phyloP scores from a whole-genome alignment of 169 alveolate species.

The Plasmodium blacklocki region DNA sequence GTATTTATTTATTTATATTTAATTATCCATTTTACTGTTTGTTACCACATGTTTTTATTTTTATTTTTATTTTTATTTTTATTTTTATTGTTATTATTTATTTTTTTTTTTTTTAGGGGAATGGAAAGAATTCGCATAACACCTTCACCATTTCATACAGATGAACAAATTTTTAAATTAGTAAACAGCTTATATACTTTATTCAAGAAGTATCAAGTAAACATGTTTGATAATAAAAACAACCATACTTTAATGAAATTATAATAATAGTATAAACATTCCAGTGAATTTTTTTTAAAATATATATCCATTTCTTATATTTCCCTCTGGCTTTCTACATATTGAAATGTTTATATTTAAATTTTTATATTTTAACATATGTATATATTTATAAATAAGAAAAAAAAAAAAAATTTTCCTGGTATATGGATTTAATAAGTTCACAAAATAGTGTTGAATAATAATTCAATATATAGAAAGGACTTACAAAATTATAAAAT shows the following conservation, averaged over 20 bases:
- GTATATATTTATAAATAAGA: too few species aligned
- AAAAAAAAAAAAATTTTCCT: too few species aligned
- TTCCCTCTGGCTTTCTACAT: background rate
- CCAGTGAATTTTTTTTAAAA: background rate
- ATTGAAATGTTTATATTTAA: too few species aligned
- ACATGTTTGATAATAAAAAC: constrained; percentile 27
- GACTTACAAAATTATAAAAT: too few species aligned
- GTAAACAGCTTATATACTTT: constrained; percentile 63
- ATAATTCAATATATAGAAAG: too few species aligned
- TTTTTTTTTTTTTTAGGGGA: constrained; percentile 76
- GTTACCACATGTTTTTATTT: too few species aligned
- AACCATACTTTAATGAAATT: constrained; percentile 26
- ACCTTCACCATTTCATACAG: constrained; percentile 91
- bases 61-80: background rate
- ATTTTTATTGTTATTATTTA: too few species aligned
- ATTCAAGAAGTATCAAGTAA: constrained; percentile 57
- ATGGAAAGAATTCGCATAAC: constrained; percentile 89
- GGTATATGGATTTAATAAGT: too few species aligned
- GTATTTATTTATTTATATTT: background rate
- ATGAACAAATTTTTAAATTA: constrained; percentile 84
- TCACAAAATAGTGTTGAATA: too few species aligned
- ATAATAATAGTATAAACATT: background rate
- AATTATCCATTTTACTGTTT: background rate
- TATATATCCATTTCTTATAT: background rate
- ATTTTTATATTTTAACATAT: too few species aligned